A percentile compares a stretch with the other conserved stretches of the same genome.
phyloP scores from a whole-genome alignment of 169 alveolate genomes.

The Amoebophrya sp. region DNA sequence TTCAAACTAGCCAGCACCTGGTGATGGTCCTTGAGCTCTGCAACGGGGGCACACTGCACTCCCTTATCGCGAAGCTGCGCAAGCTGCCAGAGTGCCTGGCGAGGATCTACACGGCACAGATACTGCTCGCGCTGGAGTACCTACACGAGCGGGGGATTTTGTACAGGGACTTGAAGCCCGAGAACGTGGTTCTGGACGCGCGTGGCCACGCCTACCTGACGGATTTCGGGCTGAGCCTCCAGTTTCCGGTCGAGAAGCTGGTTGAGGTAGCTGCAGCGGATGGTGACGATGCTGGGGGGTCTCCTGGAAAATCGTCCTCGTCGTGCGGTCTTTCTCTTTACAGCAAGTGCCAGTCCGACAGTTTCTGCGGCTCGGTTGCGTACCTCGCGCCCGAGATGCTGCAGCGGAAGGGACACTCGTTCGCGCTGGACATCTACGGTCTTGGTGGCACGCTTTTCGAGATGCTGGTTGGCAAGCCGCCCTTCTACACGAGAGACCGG shows the following conservation, averaged over 20 bases:
- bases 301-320: no score
- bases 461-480: constrained; percentile 53
- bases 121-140: constrained; percentile 56
- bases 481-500: neutral
- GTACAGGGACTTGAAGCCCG: constrained; percentile 73
- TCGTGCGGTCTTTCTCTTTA: no score
- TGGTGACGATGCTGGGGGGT: no score
- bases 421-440: constrained; percentile 71
- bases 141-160: constrained; percentile 60
- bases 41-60: constrained; percentile 53
- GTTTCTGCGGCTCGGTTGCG: constrained; percentile 66
- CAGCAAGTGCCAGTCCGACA: no score
- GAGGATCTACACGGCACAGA: constrained; percentile 20
- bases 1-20: constrained; percentile 46
- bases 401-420: constrained; percentile 63
- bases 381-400: constrained; percentile 76
- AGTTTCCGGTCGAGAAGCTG: no score
- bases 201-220: constrained; percentile 66
- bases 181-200: constrained; percentile 60
- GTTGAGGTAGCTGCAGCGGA: no score
- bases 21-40: constrained; percentile 52
- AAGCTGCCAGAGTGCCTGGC: constrained; percentile 19
- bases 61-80: constrained; percentile 39
- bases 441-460: constrained; percentile 69
- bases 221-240: constrained; percentile 63